phyloP scores from a whole-genome alignment of 495 filamentous ascomycete genomes.

The Lepraria neglecta region DNA sequence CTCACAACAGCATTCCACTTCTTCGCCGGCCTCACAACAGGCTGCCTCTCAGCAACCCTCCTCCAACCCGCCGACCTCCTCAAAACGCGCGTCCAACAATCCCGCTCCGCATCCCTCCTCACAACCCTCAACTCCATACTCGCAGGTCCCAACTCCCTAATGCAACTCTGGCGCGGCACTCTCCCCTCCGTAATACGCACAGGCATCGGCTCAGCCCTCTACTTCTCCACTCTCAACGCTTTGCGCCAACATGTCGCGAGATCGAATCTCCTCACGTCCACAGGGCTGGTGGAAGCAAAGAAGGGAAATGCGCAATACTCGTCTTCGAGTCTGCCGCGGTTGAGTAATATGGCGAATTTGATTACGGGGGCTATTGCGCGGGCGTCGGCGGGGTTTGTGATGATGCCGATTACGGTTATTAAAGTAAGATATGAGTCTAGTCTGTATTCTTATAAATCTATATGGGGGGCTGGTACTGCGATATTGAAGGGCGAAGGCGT shows the following conservation, averaged over 20 bases:
- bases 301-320: constrained; percentile 10
- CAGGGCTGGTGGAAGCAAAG: constrained; percentile 20
- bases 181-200: constrained; percentile 87
- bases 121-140: constrained; percentile 64
- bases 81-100: constrained; percentile 89
- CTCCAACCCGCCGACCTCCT: constrained; percentile 95
- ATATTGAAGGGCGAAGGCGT: constrained; percentile 70
- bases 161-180: constrained; percentile 89
- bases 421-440: constrained; percentile 93
- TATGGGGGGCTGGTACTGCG: constrained; percentile 63
- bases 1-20: constrained; percentile 63
- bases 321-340: constrained; percentile 69
- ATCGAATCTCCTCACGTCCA: constrained; percentile 35
- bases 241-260: constrained; percentile 65
- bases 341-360: constrained; percentile 80
- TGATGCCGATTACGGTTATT: constrained; percentile 95
- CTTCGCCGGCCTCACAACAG: constrained; percentile 66
- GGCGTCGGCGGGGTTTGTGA: constrained; percentile 75
- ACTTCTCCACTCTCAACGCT: constrained; percentile 84
- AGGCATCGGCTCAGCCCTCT: constrained; percentile 85
- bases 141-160: constrained; percentile 53
- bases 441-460: constrained; percentile 75
- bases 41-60: constrained; percentile 77
- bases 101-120: constrained; percentile 57
- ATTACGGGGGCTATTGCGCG: constrained; percentile 76